Evolutionary conservation across 768 basidiomycete species (phyloP), one percentile per base, ranked within the genome.

Genomic region (Lactarius psammicola): DNA sequence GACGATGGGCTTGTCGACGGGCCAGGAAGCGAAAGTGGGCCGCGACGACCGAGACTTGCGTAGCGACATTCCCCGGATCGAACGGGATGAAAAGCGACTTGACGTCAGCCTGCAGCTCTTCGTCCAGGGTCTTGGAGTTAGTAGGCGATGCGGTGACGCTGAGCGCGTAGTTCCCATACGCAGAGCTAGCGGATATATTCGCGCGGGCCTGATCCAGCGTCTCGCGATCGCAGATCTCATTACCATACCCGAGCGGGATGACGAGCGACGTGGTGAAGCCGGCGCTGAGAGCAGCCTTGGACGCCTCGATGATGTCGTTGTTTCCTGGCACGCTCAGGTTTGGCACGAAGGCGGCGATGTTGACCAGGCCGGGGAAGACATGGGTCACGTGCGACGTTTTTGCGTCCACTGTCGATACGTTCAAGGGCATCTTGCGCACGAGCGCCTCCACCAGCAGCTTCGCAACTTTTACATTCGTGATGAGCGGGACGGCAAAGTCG

Each of bases 381-480:
- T 94, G 87, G 0, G 94, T 95, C 56, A 84, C 83, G 76, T 97
- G 94, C 7, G 94, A 97, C 59, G 89, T 92, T 84, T 98, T 98
- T 79, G 87, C 92, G 75, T 99, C 97, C 69, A 96, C 82, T 60
- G 80, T 88, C 10, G 94, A 91, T 34, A 99, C 92, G 49, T 97
- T 90, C 54, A 98, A 82, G 5, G 94, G 86, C n/a, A 96, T 81
- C 76, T 87, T 94, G 69, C 94, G 86, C 58, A 94, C 88, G 57
- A 95, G 80, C 2, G 96, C 97, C 78, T 98, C 95, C 18, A 93
- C 90, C 46, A 98, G 84, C 74, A 99, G 83, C 76, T 98, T 99
- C 63, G 96, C 96, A 73, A 94, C 95, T 81, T 99, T 99, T 80
- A 99, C 91, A 75, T 99, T 98, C 53, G 96, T 98, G 74, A 98